Conservation (phyloP, 2,329 filamentous ascomycete genomes). For the Daldinia eschscholtzii region DNA sequence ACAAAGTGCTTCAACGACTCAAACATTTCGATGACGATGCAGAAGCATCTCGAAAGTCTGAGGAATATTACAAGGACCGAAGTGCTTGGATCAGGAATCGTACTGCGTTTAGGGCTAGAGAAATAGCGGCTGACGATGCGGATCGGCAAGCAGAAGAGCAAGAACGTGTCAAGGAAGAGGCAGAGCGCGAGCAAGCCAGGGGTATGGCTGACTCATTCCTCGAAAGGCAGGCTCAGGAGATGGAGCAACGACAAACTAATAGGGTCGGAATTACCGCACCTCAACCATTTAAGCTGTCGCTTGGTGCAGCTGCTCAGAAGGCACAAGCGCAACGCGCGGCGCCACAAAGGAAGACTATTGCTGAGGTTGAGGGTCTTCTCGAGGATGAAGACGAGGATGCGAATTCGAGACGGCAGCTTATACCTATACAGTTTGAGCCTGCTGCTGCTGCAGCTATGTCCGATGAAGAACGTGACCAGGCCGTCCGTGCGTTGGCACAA, state of each 20-base stretch:
- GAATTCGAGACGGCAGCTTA: slow-evolving; percentile 77
- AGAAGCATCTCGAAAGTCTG: slow-evolving; percentile 78
- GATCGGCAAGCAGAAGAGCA: slow-evolving; percentile 84
- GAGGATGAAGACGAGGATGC: slow-evolving; percentile 92
- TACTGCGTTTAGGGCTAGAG: slow-evolving; percentile 76
- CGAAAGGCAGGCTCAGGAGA: slow-evolving; percentile 83
- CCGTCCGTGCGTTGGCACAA: slow-evolving; percentile 82
- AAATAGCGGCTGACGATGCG: slow-evolving; percentile 81
- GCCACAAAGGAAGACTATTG: slow-evolving; percentile 80
- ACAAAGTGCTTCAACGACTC: slow-evolving; percentile 78
- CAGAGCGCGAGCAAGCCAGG: slow-evolving; percentile 80
- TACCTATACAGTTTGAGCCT: slow-evolving; percentile 86
- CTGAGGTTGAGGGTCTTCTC: slow-evolving; percentile 92
- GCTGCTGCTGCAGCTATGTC: slow-evolving; percentile 76
- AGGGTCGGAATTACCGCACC: slow-evolving; percentile 64
- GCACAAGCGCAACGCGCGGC: slow-evolving; percentile 68
- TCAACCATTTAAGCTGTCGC: slow-evolving; percentile 90
- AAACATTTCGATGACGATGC: slow-evolving; percentile 89
- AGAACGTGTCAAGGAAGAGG: slow-evolving; percentile 76
- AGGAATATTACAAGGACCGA: slow-evolving; percentile 89
- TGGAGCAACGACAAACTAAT: slow-evolving; percentile 64
- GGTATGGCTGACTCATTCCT: slow-evolving; percentile 93
- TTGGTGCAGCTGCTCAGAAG: slow-evolving; percentile 87
- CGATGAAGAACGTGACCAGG: slow-evolving; percentile 88
- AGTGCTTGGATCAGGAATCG: slow-evolving; percentile 88